These are phyloP conservation scores for Malus hybrid DNA, from an alignment of 331 rosid genomes.

Conservation along the genomic window DNA sequence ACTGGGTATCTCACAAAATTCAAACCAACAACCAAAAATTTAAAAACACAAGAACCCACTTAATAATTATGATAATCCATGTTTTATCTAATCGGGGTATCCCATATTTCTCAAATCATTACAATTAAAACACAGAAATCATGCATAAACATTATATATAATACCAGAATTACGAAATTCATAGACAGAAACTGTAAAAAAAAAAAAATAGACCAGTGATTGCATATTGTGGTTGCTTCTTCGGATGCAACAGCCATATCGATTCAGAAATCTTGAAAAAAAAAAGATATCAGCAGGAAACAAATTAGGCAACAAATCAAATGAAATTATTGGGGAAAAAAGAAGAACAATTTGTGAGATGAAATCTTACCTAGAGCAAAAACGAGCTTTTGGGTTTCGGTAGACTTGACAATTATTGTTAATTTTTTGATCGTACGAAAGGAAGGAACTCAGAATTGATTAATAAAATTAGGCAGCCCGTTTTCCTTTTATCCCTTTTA, in stretches of 20 bases:
- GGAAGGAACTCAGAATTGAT: background rate
- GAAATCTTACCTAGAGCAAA: background rate
- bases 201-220: constrained; percentile 48
- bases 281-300: background rate
- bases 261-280: constrained; percentile 11
- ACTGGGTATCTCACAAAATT: background rate
- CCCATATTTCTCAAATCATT: background rate
- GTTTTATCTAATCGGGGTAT: background rate
- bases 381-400: background rate
- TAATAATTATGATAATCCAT: background rate
- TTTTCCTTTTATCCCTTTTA: no score
- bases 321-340: background rate
- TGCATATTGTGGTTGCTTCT: constrained; percentile 47
- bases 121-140: background rate
- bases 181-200: background rate
- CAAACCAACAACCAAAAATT: background rate
- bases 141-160: background rate
- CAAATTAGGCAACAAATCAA: constrained; percentile 1
- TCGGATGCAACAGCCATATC: constrained; percentile 61
- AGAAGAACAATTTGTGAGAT: background rate
- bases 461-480: no score
- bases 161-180: background rate
- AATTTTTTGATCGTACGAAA: background rate
- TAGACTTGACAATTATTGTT: background rate
- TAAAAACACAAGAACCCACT: background rate